Conservation (phyloP, 345 rosid species). For the Raphanus sativus region DNA sequence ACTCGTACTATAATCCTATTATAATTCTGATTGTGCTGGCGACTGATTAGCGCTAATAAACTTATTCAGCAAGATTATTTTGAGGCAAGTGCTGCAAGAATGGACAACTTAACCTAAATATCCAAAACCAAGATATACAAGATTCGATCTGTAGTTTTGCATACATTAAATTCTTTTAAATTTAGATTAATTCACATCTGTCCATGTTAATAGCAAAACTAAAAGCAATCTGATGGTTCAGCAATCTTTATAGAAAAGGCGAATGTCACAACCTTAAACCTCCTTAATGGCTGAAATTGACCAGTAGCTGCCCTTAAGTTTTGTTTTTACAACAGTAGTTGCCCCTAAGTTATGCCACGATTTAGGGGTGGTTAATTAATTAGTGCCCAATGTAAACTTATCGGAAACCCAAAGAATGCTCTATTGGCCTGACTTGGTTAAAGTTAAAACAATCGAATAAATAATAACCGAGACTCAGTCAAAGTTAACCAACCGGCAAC, state of each 20-base stretch:
- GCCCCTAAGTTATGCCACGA: constrained; percentile 19
- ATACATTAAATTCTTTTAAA: neutral
- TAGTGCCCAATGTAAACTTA: neutral
- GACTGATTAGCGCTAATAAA: constrained; percentile 13
- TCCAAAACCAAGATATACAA: neutral
- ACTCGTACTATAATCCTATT: neutral
- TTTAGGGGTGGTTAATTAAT: neutral
- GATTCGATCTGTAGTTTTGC: neutral
- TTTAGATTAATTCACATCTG: neutral
- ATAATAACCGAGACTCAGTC: neutral
- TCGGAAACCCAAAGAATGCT: neutral
- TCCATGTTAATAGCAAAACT: neutral
- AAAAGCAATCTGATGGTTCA: neutral
- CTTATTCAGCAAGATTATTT: neutral
- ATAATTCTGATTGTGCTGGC: constrained; percentile 9
- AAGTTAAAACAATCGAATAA: neutral
- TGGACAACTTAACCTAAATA: neutral
- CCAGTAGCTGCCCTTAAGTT: neutral
- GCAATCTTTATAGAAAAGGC: neutral
- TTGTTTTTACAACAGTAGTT: neutral
- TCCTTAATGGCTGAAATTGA: neutral
- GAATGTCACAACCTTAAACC: neutral
- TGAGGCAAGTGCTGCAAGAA: neutral
- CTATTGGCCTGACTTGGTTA: neutral
- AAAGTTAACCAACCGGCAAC: neutral